Conservation (phyloP, 257 asterid genomes). For the Henckelia pumila region DNA sequence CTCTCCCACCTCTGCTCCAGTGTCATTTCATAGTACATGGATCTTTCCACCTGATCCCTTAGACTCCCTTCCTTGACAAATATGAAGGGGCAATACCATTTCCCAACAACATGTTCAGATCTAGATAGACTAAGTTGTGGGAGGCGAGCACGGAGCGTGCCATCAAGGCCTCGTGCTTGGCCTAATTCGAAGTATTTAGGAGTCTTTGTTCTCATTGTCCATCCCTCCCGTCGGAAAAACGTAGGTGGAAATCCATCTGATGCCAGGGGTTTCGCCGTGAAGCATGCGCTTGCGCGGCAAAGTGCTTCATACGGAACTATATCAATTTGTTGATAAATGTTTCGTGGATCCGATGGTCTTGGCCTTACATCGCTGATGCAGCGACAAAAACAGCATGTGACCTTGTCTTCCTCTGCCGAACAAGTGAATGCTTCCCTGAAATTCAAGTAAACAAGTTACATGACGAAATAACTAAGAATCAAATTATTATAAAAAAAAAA, state of each 20-base stretch:
- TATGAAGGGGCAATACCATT: too few species aligned
- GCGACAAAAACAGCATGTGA: conserved; percentile 29
- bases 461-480: too few species aligned
- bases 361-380: conserved; percentile 26
- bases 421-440: conserved; percentile 38
- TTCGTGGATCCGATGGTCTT: conserved; percentile 29
- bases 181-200: conserved; percentile 1
- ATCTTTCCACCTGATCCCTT: too few species aligned
- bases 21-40: too few species aligned
- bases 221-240: conserved; percentile 12
- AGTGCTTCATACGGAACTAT: background rate
- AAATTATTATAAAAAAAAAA: too few species aligned
- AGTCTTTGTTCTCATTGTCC: too few species aligned
- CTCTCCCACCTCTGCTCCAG: too few species aligned
- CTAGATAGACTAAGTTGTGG: conserved; percentile 14
- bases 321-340: conserved; percentile 30
- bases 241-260: conserved; percentile 26
- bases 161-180: conserved; percentile 25
- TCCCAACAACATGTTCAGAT: too few species aligned
- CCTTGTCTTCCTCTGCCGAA: conserved; percentile 34
- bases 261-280: conserved; percentile 13
- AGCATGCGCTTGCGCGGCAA: background rate
- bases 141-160: conserved; percentile 26
- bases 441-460: background rate
- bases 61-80: too few species aligned